A percentile compares a stretch with the other conserved stretches of the same genome.
These are phyloP conservation scores for Blastobotrys mokoenaii DNA, from an alignment of 805 yeast genomes.

Conservation along the genomic window DNA sequence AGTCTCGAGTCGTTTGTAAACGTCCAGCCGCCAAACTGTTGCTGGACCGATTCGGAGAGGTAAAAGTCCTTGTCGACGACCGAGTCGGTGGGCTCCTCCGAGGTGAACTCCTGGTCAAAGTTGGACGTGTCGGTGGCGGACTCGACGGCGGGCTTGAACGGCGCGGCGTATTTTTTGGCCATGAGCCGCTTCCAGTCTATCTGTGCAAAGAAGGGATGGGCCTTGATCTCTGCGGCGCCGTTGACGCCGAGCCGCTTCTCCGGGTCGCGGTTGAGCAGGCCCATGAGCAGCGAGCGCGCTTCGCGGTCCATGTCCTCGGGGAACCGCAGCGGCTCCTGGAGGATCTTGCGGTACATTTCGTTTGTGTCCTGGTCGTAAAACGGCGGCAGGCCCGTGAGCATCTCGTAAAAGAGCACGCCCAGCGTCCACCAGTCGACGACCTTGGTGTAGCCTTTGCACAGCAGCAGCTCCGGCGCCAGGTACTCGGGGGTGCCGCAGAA, in stretches of 20 bases:
- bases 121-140: slow-evolving; percentile 85
- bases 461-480: slow-evolving; percentile 85
- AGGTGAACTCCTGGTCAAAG: slow-evolving; percentile 81
- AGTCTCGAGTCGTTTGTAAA: slow-evolving; percentile 37
- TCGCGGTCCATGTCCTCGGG: slow-evolving; percentile 82
- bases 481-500: slow-evolving; percentile 99
- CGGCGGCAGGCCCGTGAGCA: slow-evolving; percentile 96
- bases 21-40: slow-evolving; percentile 99
- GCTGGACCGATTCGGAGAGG: slow-evolving; percentile 89
- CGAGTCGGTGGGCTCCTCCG: slow-evolving; percentile 87
- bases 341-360: slow-evolving; percentile 87
- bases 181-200: slow-evolving; percentile 82
- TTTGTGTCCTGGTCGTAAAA: slow-evolving; percentile 91
- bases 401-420: slow-evolving; percentile 87
- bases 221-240: slow-evolving; percentile 78
- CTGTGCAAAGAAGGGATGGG: slow-evolving; percentile 78
- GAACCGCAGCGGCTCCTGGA: slow-evolving; percentile 81
- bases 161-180: slow-evolving; percentile 87
- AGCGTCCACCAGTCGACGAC: slow-evolving; percentile 99
- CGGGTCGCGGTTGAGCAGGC: slow-evolving; percentile 80
- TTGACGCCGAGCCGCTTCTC: slow-evolving; percentile 61
- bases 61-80: slow-evolving; percentile 75
- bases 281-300: slow-evolving; percentile 71
- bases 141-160: slow-evolving; percentile 85
- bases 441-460: slow-evolving; percentile 91